Conservation (phyloP, 768 basidiomycete genomes). For the Goffeauzyma gilvescens region DNA sequence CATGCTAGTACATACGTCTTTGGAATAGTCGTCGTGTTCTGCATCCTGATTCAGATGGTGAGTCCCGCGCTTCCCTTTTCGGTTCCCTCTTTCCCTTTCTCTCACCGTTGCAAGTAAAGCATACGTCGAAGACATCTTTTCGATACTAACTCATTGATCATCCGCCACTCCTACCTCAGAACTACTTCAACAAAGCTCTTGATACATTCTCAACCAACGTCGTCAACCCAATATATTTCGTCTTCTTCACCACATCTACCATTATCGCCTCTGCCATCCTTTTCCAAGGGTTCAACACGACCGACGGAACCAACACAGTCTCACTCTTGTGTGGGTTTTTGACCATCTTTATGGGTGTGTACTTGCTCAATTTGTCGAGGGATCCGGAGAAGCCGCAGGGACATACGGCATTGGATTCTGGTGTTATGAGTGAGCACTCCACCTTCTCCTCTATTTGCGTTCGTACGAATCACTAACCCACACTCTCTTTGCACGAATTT, state of each 20-base stretch:
- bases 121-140: background rate
- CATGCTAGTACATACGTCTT: slow-evolving; percentile 95
- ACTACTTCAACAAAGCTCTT: slow-evolving; percentile 85
- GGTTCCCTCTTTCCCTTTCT: background rate
- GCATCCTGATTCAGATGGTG: slow-evolving; percentile 45
- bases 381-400: slow-evolving; percentile 30
- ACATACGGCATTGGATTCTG: slow-evolving; percentile 24
- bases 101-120: background rate
- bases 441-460: background rate
- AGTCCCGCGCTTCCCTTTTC: slow-evolving; percentile 55
- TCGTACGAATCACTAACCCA: background rate
- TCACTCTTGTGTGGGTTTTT: slow-evolving; percentile 78
- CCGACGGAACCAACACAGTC: slow-evolving; percentile 56
- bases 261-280: slow-evolving; percentile 86
- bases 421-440: slow-evolving; percentile 31
- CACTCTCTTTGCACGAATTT: background rate
- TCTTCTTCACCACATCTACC: slow-evolving; percentile 84
- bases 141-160: background rate
- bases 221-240: slow-evolving; percentile 95
- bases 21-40: slow-evolving; percentile 56
- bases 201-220: slow-evolving; percentile 95
- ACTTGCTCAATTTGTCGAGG: slow-evolving; percentile 26
- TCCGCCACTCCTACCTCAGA: no score
- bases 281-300: slow-evolving; percentile 92
- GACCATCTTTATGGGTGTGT: slow-evolving; percentile 87